These are phyloP conservation scores for Capsella rubella DNA, from an alignment of 441 rosid genomes.

Conservation along the genomic window DNA sequence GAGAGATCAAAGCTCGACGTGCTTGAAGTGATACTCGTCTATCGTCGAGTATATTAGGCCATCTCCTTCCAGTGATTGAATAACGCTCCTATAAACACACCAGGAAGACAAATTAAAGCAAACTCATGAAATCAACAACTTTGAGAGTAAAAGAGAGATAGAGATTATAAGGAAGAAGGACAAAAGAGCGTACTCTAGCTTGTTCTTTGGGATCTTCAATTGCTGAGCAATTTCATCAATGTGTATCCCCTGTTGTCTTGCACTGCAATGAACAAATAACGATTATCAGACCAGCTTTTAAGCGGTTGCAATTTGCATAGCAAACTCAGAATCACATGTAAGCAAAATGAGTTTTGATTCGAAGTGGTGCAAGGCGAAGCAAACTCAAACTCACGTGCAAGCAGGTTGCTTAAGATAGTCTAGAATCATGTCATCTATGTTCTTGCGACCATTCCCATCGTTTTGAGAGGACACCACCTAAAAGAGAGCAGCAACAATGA, in stretches of 20 bases:
- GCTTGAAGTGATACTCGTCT: slow-evolving; percentile 89
- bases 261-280: slow-evolving; percentile 54
- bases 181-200: slow-evolving; percentile 65
- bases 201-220: slow-evolving; percentile 75
- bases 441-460: slow-evolving; percentile 65
- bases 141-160: background rate
- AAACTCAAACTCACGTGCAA: slow-evolving; percentile 61
- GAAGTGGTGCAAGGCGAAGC: background rate
- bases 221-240: slow-evolving; percentile 73
- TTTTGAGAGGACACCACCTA: slow-evolving; percentile 56
- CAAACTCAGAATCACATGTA: background rate
- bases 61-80: slow-evolving; percentile 82
- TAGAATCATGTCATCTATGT: slow-evolving; percentile 78
- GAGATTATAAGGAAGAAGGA: slow-evolving; percentile 13
- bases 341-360: background rate
- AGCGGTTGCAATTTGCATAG: background rate
- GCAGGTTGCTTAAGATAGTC: slow-evolving; percentile 78
- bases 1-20: slow-evolving; percentile 56
- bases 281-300: background rate
- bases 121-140: background rate
- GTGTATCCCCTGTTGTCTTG: slow-evolving; percentile 80
- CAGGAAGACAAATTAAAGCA: too few species aligned
- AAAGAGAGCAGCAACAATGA: background rate
- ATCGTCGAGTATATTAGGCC: slow-evolving; percentile 91
- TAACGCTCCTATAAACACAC: slow-evolving; percentile 60